A percentile compares a stretch with the other conserved stretches of the same genome.
phyloP scores from a whole-genome alignment of 768 basidiomycete species.

The Phanerochaete sordida region DNA sequence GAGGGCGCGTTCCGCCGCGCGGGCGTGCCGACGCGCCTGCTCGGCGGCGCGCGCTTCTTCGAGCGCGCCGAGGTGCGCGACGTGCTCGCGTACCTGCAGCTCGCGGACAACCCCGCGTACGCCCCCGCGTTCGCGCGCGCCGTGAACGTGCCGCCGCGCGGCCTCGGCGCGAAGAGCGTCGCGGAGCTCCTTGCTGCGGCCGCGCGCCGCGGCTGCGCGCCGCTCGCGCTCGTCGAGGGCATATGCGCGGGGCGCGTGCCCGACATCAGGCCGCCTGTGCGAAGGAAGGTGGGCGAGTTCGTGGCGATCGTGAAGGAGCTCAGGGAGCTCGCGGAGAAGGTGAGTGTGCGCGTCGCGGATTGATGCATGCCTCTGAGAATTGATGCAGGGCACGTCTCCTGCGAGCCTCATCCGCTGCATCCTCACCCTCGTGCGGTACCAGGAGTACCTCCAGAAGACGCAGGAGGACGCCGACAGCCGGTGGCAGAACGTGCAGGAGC shows the following conservation, averaged over 20 bases:
- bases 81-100: constrained; percentile 75
- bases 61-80: constrained; percentile 85
- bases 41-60: constrained; percentile 85
- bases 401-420: constrained; percentile 59
- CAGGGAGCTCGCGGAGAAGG: constrained; percentile 51
- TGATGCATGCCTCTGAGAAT: not conserved
- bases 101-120: constrained; percentile 70
- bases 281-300: constrained; percentile 59
- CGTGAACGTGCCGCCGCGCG: constrained; percentile 67
- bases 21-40: constrained; percentile 72
- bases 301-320: constrained; percentile 52
- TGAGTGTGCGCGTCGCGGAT: constrained; percentile 23
- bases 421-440: constrained; percentile 57
- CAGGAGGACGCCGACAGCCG: constrained; percentile 72
- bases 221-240: constrained; percentile 56
- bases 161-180: constrained; percentile 77
- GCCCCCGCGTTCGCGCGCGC: constrained; percentile 69
- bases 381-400: constrained; percentile 52
- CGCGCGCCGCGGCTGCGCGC: constrained; percentile 45
- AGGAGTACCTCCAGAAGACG: constrained; percentile 63
- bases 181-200: constrained; percentile 54
- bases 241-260: constrained; percentile 59
- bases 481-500: constrained; percentile 85
- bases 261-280: constrained; percentile 65
- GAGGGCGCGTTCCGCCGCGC: constrained; percentile 75